Base-by-base conservation (phyloP, 305 asterid genomes). In the Solanum hybrid region DNA sequence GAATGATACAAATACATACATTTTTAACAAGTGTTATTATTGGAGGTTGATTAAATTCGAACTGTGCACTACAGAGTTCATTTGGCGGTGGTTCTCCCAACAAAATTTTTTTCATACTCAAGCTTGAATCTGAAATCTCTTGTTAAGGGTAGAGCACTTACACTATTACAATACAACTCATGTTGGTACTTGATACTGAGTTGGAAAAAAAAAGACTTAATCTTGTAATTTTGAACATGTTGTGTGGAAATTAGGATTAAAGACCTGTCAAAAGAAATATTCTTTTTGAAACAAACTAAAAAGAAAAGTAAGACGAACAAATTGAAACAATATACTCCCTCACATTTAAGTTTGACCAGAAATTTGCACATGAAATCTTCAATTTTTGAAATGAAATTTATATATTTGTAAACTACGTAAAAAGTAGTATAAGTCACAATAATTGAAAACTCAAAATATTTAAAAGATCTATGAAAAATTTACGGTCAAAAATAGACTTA, bases 41-140 rank as follows among this genome's bases (percentile, higher is more conserved):
- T 56, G 2, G 5, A 56, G 5, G 2, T 3, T 2, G 5, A 60
- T 7, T 60, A 60, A 60, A 60, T 20, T 7, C 3, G 71, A 20
- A 60, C 3, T 0, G 24, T 0, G 2, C 1, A 60, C 26, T 7
- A 0, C 0, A 20, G 0, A 5, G 11, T 0, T 0, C 1, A 60
- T 56, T 56, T 17, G n/a, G 9, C 0, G 24, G n/a, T 17, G n/a
- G n/a, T 6, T 0, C 0, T 56, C 4, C 4, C 66, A 17, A 16
- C 0, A 56, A 0, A 17, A 56, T 17, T 17, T 6, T 56, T 0
- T 56, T 0, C 10, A 6, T 56, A 56, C 69, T 56, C 26, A 20
- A 20, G 2, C 2, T 20, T 1, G n/a, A 51, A 1, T 3, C 1
- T 0, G 1, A 51, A 1, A 17, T 3, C n/a, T 17, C n/a, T 16